Evolutionary conservation across 768 basidiomycete species (phyloP).

Genomic region (Rhizopogon vesiculosus): DNA sequence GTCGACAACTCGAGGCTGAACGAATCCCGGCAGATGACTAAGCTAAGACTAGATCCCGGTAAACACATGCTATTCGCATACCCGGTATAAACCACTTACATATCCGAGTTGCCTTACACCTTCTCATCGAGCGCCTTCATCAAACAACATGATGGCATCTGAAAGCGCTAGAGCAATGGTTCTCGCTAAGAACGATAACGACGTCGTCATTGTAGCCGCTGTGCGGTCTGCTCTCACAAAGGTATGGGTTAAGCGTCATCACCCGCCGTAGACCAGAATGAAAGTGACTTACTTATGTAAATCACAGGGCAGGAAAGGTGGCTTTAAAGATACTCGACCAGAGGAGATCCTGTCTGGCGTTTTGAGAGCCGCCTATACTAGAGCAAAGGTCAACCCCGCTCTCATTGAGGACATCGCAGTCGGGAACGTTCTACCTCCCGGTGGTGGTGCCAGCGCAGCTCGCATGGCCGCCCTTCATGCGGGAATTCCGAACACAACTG

Average conservation of each 20-base stretch:
- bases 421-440: constrained; percentile 86
- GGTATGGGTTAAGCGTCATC: constrained; percentile 35
- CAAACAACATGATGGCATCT: constrained; percentile 10
- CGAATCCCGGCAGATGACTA: too few relatives aligned
- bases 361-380: constrained; percentile 67
- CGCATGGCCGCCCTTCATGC: constrained; percentile 86
- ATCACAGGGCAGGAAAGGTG: constrained; percentile 72
- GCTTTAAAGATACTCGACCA: constrained; percentile 86
- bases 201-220: constrained; percentile 88
- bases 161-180: constrained; percentile 47
- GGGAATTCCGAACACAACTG: constrained; percentile 73
- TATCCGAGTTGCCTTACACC: too few relatives aligned
- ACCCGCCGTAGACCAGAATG: not conserved
- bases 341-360: constrained; percentile 78
- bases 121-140: not conserved
- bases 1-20: too few relatives aligned
- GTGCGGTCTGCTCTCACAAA: constrained; percentile 91
- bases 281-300: constrained; percentile 1
- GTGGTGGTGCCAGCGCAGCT: constrained; percentile 75
- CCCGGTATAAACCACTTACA: constrained; percentile 11
- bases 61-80: constrained; percentile 19
- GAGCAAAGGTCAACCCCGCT: constrained; percentile 66
- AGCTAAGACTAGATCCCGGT: not conserved
- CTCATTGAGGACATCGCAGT: constrained; percentile 83
- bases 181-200: constrained; percentile 71